Percentiles rank a stretch among this genome's conserved stretches.
Conservation (phyloP, 2,329 filamentous ascomycete genomes). For the Alternaria brassicicola region DNA sequence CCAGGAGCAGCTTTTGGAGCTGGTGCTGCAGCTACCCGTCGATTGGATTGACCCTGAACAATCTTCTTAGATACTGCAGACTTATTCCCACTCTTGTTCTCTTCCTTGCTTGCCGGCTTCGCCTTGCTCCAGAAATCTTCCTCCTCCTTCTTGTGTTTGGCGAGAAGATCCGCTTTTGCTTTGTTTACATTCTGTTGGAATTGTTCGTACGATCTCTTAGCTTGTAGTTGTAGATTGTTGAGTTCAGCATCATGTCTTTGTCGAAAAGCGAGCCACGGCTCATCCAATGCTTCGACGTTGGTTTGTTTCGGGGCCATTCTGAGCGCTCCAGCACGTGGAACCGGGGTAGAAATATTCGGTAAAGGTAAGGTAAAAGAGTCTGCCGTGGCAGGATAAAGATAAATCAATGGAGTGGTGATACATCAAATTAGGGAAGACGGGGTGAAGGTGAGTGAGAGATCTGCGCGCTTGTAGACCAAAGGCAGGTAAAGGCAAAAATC, state of each 20-base stretch:
- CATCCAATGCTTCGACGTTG: background rate
- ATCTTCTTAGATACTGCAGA: background rate
- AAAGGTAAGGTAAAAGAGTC: background rate
- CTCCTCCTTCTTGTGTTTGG: constrained; percentile 14
- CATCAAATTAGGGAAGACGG: background rate
- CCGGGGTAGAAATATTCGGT: background rate
- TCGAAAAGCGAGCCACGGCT: constrained; percentile 6
- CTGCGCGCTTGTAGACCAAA: background rate
- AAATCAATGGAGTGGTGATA: background rate
- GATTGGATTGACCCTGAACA: background rate
- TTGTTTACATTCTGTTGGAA: constrained; percentile 1
- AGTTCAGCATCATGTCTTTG: constrained; percentile 3
- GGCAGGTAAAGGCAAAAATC: background rate
- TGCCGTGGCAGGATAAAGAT: background rate
- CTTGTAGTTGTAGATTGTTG: background rate
- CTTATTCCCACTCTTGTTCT: background rate
- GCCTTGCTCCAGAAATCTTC: constrained; percentile 11
- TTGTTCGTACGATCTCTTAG: background rate
- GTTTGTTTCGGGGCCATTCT: background rate
- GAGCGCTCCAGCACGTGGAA: background rate
- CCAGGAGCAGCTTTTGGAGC: background rate
- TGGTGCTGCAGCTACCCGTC: background rate
- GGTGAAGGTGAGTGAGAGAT: constrained; percentile 5
- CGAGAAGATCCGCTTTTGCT: background rate
- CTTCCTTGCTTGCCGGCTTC: background rate